Evolutionary conservation across 257 asterid species (phyloP), one percentile per base, ranked within the genome.

Genomic region (Capsicum chinense): DNA sequence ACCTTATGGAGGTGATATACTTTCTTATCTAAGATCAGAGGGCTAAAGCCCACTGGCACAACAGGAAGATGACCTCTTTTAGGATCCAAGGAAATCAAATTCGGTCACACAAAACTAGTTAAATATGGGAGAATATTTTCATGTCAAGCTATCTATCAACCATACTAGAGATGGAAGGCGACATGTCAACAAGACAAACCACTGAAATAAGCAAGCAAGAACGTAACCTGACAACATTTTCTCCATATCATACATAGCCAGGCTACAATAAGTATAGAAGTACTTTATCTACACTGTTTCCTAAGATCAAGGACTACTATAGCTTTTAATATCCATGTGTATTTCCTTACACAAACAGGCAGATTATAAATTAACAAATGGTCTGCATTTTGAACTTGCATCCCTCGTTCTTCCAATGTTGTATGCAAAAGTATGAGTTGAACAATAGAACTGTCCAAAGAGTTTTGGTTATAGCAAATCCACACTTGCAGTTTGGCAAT

Each of bases 181-280:
- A 33, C 44, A 12, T 10, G 47, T 35, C 19, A 66, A 66, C 48
- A 6, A 66, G 48, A 6, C 48, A 66, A 12, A 6, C 73, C 48
- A 35, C 73, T 66, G n/a, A 66, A 33, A 33, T 66, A 66, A 66
- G 48, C 47, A 66, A 66, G 73, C 73, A 66, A 66, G 47, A 66
- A n/a, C 19, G 19, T n/a, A 11, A 48, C 79, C 57, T 42, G 17
- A 48, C 9, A 17, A 7, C 70, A 21, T 63, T 63, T 63, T 21
- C 7, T 33, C 42, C 42, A 63, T 58, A 21, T 59, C 33, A n/a
- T 21, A 10, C 33, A n/a, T 21, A 10, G n/a, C 35, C 7, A 7
- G 67, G 67, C 35, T 63, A 16, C 8, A 26, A 5, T 63, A 6
- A 63, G 70, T 33, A 63, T 63, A 63, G 16, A 63, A 63, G 42